phyloP scores from a whole-genome alignment of 2,329 filamentous ascomycete species.

The Neopestalotiopsis clavispora region DNA sequence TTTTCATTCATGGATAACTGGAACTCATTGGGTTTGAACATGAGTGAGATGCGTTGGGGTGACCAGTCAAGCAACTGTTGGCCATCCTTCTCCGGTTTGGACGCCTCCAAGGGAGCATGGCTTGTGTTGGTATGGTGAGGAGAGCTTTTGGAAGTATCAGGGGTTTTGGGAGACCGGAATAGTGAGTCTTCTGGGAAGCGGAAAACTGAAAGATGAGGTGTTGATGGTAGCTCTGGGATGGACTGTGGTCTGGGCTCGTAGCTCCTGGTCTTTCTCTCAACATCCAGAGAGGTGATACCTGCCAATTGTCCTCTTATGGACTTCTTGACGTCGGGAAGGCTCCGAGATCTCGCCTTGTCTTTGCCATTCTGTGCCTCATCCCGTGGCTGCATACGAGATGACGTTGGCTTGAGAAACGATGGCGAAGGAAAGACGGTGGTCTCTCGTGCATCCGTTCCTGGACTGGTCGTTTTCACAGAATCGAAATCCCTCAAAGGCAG shows the following conservation, averaged over 20 bases:
- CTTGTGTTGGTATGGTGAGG: conserved; percentile 10
- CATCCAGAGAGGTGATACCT: conserved; percentile 5
- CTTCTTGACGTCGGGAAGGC: conserved; percentile 29
- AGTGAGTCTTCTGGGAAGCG: conserved; percentile 34
- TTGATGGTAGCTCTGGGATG: neutral
- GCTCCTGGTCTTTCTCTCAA: conserved; percentile 6
- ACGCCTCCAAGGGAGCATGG: conserved; percentile 6
- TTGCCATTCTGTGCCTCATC: conserved; percentile 12
- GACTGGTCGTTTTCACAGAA: conserved; percentile 19
- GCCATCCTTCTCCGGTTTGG: conserved; percentile 9
- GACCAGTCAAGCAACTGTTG: conserved; percentile 32
- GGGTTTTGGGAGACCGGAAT: conserved; percentile 20
- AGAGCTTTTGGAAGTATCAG: neutral
- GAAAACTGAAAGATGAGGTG: conserved; percentile 26
- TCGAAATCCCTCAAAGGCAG: conserved; percentile 20
- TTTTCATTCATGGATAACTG: conserved; percentile 22
- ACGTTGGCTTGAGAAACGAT: conserved; percentile 59
- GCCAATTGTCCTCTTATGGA: conserved; percentile 29
- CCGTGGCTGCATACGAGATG: conserved; percentile 60
- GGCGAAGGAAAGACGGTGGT: conserved; percentile 33
- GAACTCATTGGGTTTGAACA: conserved; percentile 33
- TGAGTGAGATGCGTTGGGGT: conserved; percentile 33
- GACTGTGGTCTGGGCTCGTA: conserved; percentile 13
- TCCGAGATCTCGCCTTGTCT: conserved; percentile 31
- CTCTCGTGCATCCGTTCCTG: conserved; percentile 15